Evolutionary conservation across 1,284 basidiomycete genomes (phyloP), one percentile per base, ranked within the genome.

Genomic region (Lentinula novae-zelandiae): DNA sequence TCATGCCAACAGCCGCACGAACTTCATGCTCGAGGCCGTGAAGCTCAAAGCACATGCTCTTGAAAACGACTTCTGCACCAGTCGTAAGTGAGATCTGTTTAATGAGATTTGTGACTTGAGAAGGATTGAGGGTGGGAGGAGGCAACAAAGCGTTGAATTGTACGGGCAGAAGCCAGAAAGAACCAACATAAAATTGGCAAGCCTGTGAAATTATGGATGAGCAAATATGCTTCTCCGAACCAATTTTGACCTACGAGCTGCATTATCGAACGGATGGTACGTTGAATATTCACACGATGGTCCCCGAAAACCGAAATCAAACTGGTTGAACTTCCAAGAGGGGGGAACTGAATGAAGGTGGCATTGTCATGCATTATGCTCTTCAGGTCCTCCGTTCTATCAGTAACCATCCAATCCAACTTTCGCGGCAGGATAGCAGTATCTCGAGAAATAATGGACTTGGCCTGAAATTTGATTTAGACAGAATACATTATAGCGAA

Each of bases 31-130:
- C 96, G 48, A 96, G 81, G n/a, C 96, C 96, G 70, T 98, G 93
- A 78, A 97, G 89, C 77, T 98, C 96, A 69, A 98, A 98, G 76
- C 93, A 95, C 84, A 96, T 97, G 71, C 88, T 90, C 78, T 98
- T 98, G 81, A 97, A 98, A 6, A 98, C 93, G 39, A 96, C 86
- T 73, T 98, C 96, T 36, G 96, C 94, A 2, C 96, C 94, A 1
- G 94, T 93, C 12, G 86, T 80, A 65, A 90, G 86, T 52, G 94
- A 91, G 59, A 98, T 90, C 70, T 92, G 89, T 73, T 94, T 93
- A 61, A 98, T 80, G 51, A 97, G 82, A 1, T 88, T 85, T 20
- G 93, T 87, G 60, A 98, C 90, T 69, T 95, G 92, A 3, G 89
- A 82, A 10, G 90, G 83, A 70, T 93, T 97, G 68, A 96, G 81